These are phyloP conservation scores for Aechmea fasciata DNA, from an alignment of 176 grass and related monocot species.

Conservation along the genomic window DNA sequence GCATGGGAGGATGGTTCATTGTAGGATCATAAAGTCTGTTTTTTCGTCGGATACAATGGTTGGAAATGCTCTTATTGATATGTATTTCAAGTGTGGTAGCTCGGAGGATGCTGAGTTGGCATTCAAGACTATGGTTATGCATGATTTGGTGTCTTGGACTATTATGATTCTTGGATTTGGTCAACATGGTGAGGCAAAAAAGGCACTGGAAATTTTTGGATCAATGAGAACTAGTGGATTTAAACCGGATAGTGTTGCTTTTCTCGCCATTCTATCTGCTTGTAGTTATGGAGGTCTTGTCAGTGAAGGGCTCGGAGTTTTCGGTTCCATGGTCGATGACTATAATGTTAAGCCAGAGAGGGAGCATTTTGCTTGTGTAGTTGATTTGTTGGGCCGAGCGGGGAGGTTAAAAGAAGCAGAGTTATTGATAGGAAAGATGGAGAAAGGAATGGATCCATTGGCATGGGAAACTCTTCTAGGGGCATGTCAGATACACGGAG, in stretches of 20 bases:
- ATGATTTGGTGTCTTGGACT: slow-evolving; percentile 30
- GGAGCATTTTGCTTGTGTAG: slow-evolving; percentile 42
- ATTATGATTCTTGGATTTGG: slow-evolving; percentile 22
- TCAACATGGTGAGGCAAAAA: slow-evolving; percentile 17
- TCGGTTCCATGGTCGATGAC: slow-evolving; percentile 29
- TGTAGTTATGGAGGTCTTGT: slow-evolving; percentile 35
- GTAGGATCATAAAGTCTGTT: slow-evolving; percentile 15
- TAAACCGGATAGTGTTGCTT: slow-evolving; percentile 12
- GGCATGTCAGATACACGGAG: slow-evolving; percentile 19
- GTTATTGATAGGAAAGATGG: slow-evolving; percentile 14
- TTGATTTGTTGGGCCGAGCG: slow-evolving; percentile 28
- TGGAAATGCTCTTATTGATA: slow-evolving; percentile 22
- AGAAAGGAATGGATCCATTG: slow-evolving; percentile 31
- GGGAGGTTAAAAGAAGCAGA: slow-evolving; percentile 36
- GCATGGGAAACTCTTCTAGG: slow-evolving; percentile 40
- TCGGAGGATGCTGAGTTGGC: slow-evolving; percentile 15
- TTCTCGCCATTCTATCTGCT: slow-evolving; percentile 26
- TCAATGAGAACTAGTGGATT: slow-evolving; percentile 13
- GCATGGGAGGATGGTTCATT: slow-evolving; percentile 33
- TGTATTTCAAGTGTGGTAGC: slow-evolving; percentile 50
- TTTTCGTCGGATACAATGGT: slow-evolving; percentile 17
- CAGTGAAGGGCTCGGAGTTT: slow-evolving; percentile 28
- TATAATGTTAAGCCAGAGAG: slow-evolving; percentile 22
- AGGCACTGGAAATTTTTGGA: slow-evolving; percentile 19
- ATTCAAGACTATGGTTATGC: background rate